Percentiles rank a stretch among this genome's conserved stretches.
These are phyloP conservation scores for Cercospora zeina DNA, from an alignment of 2,329 filamentous ascomycete species.

Conservation along the genomic window DNA sequence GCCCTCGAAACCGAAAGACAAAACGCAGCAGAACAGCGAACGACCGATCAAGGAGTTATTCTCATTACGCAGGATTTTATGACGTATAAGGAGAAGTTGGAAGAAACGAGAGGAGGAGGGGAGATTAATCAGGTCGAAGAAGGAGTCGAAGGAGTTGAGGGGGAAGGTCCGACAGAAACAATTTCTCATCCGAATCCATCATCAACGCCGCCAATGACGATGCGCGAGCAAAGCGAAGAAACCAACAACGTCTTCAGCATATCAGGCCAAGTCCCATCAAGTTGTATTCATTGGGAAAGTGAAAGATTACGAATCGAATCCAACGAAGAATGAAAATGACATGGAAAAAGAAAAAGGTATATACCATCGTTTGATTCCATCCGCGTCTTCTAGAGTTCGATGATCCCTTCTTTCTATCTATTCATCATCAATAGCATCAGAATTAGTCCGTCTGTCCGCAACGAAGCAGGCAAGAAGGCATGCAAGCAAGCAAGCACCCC, in stretches of 20 bases:
- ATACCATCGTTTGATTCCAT: background rate
- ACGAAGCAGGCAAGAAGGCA: conserved; percentile 12
- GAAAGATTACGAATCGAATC: background rate
- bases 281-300: background rate
- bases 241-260: background rate
- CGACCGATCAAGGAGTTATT: background rate
- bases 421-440: too few species aligned
- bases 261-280: background rate
- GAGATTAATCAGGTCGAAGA: background rate
- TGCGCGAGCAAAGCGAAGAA: background rate
- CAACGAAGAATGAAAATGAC: background rate
- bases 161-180: too few species aligned
- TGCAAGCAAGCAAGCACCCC: conserved; percentile 5
- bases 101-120: background rate
- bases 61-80: background rate
- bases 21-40: background rate
- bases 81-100: background rate
- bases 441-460: too few species aligned
- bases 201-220: too few species aligned
- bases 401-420: too few species aligned
- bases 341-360: background rate
- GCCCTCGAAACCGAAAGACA: background rate
- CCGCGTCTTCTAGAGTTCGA: too few species aligned
- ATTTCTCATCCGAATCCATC: too few species aligned
- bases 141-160: background rate